Percentiles rank a stretch among this genome's conserved stretches.
Evolutionary conservation across 2,329 filamentous ascomycete genomes (phyloP).

Genomic region (Escovopsis sp.): DNA sequence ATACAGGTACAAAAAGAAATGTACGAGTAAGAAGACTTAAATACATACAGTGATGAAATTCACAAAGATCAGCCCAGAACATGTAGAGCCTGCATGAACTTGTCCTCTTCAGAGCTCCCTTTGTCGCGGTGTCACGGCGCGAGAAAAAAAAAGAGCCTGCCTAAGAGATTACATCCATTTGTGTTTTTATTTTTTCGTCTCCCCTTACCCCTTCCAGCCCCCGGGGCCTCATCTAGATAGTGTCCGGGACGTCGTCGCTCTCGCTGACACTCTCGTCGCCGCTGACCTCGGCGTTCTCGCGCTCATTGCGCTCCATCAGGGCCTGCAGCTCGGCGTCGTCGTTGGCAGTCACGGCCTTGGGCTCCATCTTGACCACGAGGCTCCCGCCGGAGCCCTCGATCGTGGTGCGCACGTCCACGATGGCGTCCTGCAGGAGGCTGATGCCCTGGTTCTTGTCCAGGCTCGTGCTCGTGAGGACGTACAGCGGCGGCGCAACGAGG

Average conservation of each 20-base stretch:
- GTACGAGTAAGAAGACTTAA: no score
- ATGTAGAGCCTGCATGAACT: no score
- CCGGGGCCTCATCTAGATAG: conserved; percentile 17
- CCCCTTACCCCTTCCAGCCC: conserved; percentile 5
- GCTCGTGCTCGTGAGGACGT: conserved; percentile 90
- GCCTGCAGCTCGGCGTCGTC: conserved; percentile 95
- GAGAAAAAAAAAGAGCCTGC: background rate
- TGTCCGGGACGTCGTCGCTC: conserved; percentile 58
- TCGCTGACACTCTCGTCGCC: conserved; percentile 94
- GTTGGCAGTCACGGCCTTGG: conserved; percentile 96
- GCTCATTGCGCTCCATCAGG: conserved; percentile 97
- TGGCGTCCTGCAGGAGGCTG: conserved; percentile 71
- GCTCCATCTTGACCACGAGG: conserved; percentile 91
- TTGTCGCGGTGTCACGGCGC: no score
- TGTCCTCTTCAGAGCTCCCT: no score
- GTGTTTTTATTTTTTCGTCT: conserved; percentile 1
- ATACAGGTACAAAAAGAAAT: no score
- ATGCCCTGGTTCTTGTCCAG: conserved; percentile 87
- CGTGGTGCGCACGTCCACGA: conserved; percentile 67
- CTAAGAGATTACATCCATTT: background rate
- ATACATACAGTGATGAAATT: no score
- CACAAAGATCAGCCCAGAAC: no score
- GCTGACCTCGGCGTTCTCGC: conserved; percentile 94
- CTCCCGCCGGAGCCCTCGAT: conserved; percentile 68
- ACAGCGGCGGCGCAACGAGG: conserved; percentile 92